A percentile compares a stretch with the other conserved stretches of the same genome.
These are phyloP conservation scores for Candida germanica DNA, from an alignment of 805 yeast genomes.

Conservation along the genomic window DNA sequence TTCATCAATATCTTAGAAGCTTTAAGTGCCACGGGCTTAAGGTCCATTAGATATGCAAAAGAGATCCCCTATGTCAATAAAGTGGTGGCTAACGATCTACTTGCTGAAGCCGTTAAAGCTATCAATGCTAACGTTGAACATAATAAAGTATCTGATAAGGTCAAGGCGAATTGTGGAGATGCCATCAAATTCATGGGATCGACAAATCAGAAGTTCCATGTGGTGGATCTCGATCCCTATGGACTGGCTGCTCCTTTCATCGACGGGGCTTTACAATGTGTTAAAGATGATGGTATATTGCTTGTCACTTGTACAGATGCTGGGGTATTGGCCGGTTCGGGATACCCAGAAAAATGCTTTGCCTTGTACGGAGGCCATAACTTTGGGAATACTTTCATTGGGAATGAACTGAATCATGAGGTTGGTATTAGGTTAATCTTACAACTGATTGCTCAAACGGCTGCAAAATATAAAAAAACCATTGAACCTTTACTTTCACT, in stretches of 20 bases:
- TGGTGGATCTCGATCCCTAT: constrained; percentile 93
- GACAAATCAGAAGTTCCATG: constrained; percentile 58
- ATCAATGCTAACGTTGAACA: constrained; percentile 68
- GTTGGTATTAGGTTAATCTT: constrained; percentile 85
- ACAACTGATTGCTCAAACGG: constrained; percentile 70
- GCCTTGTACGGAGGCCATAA: constrained; percentile 93
- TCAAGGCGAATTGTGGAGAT: constrained; percentile 75
- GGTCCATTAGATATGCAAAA: constrained; percentile 90
- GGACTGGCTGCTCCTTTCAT: constrained; percentile 97
- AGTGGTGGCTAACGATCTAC: constrained; percentile 86
- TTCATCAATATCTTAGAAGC: constrained; percentile 79
- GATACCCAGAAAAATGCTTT: constrained; percentile 95
- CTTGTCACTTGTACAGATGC: constrained; percentile 95
- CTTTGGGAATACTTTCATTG: constrained; percentile 52
- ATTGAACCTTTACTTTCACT: constrained; percentile 85
- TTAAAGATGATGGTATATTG: constrained; percentile 81
- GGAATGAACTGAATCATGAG: constrained; percentile 82
- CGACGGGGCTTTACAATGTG: constrained; percentile 83
- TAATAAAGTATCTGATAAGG: constrained; percentile 57
- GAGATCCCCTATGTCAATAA: constrained; percentile 76
- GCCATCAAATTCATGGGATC: constrained; percentile 78
- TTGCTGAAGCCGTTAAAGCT: constrained; percentile 79
- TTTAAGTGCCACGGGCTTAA: constrained; percentile 87
- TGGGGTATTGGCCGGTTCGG: constrained; percentile 92
- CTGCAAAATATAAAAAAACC: constrained; percentile 83